phyloP scores from a whole-genome alignment of 164 flowering plant genomes.

The Aristolochia californica region DNA sequence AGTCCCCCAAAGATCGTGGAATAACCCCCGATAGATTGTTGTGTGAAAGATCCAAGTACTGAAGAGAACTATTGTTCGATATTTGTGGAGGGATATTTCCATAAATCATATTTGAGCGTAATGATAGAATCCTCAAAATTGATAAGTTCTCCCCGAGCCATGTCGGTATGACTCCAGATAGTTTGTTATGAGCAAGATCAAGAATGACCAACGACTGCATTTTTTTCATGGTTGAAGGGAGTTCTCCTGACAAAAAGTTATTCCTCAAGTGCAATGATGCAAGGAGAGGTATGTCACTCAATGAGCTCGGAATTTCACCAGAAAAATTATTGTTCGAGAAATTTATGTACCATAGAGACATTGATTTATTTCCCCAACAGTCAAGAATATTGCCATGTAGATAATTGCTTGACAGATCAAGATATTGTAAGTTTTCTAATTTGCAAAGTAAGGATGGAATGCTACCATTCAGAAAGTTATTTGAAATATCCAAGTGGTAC shows the following conservation, averaged over 20 bases:
- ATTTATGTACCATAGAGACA: neutral
- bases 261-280: conserved; percentile 1
- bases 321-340: conserved; percentile 12
- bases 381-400: too few relatives aligned
- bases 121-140: conserved; percentile 4
- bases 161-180: conserved; percentile 10
- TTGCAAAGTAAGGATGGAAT: too few relatives aligned
- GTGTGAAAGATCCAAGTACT: conserved; percentile 13
- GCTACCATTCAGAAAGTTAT: too few relatives aligned
- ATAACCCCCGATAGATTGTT: conserved; percentile 8
- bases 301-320: conserved; percentile 15
- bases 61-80: conserved; percentile 10
- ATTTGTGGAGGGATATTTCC: conserved; percentile 7
- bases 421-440: too few relatives aligned
- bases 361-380: too few relatives aligned
- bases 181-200: conserved; percentile 11
- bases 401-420: too few relatives aligned
- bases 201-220: conserved; percentile 1
- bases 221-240: neutral
- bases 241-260: conserved; percentile 8
- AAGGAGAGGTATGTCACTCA: conserved; percentile 6
- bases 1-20: conserved; percentile 10
- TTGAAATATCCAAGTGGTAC: too few relatives aligned
- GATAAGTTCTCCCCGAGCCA: conserved; percentile 14
- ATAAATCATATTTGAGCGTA: conserved; percentile 8